Percentiles rank a stretch among this genome's conserved stretches.
Evolutionary conservation across 371 early-diverging fungal genomes (phyloP).

Genomic region (Smittium culicis): DNA sequence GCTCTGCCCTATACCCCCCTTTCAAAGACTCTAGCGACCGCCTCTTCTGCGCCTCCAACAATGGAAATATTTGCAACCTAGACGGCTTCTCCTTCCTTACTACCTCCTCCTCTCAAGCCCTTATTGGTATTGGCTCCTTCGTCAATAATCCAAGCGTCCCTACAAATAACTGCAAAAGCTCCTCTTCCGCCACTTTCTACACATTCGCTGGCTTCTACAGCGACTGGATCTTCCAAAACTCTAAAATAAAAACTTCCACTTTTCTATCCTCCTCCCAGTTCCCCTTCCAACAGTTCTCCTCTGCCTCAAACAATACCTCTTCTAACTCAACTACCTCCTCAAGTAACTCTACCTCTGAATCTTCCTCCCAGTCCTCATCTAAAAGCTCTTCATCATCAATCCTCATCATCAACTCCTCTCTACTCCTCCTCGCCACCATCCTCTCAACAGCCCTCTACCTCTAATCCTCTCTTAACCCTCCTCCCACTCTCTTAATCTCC

Average conservation of each 20-base stretch:
- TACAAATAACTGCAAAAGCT: neutral
- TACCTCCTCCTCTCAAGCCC: neutral
- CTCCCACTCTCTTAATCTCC: no score
- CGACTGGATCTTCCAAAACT: constrained; percentile 8
- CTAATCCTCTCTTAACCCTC: no score
- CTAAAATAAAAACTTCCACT: neutral
- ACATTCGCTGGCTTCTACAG: neutral
- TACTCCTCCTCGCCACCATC: no score
- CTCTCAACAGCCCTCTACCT: no score
- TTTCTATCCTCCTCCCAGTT: neutral
- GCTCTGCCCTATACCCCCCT: neutral
- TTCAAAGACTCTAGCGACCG: constrained; percentile 3
- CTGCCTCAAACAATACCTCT: neutral
- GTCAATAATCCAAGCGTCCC: neutral
- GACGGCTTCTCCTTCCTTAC: constrained; percentile 1
- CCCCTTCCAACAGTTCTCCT: neutral
- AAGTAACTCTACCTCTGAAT: no score
- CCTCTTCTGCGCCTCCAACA: neutral
- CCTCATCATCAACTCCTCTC: no score
- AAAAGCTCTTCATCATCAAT: neutral
- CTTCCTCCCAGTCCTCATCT: neutral
- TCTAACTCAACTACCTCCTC: neutral
- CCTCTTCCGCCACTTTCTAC: neutral
- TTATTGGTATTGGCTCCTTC: constrained; percentile 1
- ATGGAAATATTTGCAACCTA: neutral